Evolutionary conservation across 2,329 filamentous ascomycete genomes (phyloP).

Genomic region (Phyllosticta citriasiana): DNA sequence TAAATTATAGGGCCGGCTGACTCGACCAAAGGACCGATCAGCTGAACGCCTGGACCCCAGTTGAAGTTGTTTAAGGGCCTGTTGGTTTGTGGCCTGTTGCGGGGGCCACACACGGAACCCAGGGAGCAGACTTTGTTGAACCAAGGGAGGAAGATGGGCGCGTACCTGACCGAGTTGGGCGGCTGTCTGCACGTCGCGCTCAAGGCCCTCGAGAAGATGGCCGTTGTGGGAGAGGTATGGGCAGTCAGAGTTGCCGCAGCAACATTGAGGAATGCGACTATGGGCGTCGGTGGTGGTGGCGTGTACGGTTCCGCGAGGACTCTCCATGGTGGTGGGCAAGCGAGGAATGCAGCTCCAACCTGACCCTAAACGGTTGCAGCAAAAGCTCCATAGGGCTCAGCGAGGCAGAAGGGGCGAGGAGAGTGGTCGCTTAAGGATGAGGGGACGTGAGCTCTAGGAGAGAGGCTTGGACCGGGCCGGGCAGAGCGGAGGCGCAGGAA

Average conservation of each 20-base stretch:
- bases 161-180: conserved; percentile 87
- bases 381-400: not conserved
- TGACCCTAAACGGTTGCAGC: not conserved
- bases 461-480: not conserved
- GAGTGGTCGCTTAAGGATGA: not conserved
- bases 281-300: conserved; percentile 7
- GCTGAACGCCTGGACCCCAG: not conserved
- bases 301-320: conserved; percentile 1
- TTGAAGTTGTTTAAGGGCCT: not conserved
- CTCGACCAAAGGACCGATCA: not conserved
- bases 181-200: conserved; percentile 78
- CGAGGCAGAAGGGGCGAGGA: not conserved
- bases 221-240: conserved; percentile 73
- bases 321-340: conserved; percentile 4
- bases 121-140: not conserved
- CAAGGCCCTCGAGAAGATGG: conserved; percentile 65
- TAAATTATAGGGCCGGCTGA: not conserved
- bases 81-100: not conserved
- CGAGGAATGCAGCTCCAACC: conserved; percentile 4
- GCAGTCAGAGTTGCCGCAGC: conserved; percentile 75
- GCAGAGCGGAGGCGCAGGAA: not conserved
- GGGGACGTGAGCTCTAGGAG: not conserved
- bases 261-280: conserved; percentile 49
- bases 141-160: conserved; percentile 17
- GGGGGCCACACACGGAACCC: not conserved